Conservation (phyloP, 2,329 filamentous ascomycete species). For the Aspergillus sp. region DNA sequence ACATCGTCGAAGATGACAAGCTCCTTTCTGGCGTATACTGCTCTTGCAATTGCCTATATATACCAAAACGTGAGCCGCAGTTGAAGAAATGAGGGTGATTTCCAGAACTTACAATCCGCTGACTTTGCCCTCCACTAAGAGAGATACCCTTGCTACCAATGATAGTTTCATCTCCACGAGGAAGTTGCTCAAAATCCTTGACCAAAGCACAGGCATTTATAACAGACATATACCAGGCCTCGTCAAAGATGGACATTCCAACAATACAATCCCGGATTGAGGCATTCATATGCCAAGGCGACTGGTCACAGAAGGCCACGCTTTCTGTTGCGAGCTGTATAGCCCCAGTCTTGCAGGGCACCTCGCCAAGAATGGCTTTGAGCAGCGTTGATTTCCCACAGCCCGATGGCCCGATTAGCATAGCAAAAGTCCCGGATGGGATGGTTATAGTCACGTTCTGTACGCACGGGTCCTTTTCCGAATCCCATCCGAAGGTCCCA, state of each 20-base stretch:
- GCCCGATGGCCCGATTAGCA: slow-evolving; percentile 53
- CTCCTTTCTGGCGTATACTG: slow-evolving; percentile 50
- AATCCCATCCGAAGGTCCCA: slow-evolving; percentile 50
- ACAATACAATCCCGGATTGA: slow-evolving; percentile 43
- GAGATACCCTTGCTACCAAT: slow-evolving; percentile 54
- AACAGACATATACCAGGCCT: slow-evolving; percentile 39
- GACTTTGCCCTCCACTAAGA: slow-evolving; percentile 55
- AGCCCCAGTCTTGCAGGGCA: slow-evolving; percentile 34
- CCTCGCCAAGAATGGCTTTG: slow-evolving; percentile 47
- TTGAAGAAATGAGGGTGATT: neutral
- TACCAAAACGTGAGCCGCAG: neutral
- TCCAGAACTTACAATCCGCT: slow-evolving; percentile 45
- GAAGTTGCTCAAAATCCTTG: slow-evolving; percentile 42
- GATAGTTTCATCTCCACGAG: slow-evolving; percentile 45
- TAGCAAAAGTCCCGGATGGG: slow-evolving; percentile 45
- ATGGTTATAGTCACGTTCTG: slow-evolving; percentile 44
- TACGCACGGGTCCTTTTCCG: slow-evolving; percentile 41
- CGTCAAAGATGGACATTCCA: slow-evolving; percentile 37
- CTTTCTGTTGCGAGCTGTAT: slow-evolving; percentile 32
- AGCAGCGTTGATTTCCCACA: slow-evolving; percentile 55
- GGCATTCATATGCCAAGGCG: slow-evolving; percentile 43
- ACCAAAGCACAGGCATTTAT: slow-evolving; percentile 38
- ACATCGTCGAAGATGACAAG: slow-evolving; percentile 54
- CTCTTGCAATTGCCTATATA: slow-evolving; percentile 50
- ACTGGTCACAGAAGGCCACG: slow-evolving; percentile 45